Evolutionary conservation across 306 rosid genomes (phyloP).

Genomic region (Pyrus pyrifolia): DNA sequence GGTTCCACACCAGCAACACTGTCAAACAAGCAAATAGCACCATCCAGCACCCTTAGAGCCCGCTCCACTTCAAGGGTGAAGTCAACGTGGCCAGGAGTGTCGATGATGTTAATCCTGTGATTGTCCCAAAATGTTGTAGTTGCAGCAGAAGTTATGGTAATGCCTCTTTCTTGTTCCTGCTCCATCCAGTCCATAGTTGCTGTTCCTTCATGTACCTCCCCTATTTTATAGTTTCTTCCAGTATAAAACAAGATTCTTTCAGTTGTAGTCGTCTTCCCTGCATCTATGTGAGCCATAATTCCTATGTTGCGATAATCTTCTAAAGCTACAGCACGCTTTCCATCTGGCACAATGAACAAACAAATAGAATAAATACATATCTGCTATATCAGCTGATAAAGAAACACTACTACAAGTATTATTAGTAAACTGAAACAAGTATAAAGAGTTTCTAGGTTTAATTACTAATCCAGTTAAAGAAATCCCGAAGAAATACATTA

Average conservation of each 20-base stretch:
- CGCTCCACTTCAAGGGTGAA: slow-evolving; percentile 97
- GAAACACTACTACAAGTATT: background rate
- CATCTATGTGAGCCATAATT: slow-evolving; percentile 98
- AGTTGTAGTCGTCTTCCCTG: slow-evolving; percentile 94
- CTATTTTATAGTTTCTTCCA: slow-evolving; percentile 90
- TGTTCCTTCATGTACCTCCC: slow-evolving; percentile 96
- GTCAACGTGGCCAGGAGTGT: slow-evolving; percentile 96
- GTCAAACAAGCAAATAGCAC: slow-evolving; percentile 91
- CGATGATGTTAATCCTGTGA: slow-evolving; percentile 89
- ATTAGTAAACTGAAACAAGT: background rate
- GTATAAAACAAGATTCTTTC: slow-evolving; percentile 83
- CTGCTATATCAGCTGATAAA: background rate
- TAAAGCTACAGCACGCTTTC: slow-evolving; percentile 57
- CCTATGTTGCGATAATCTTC: slow-evolving; percentile 90
- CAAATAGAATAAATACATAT: slow-evolving; percentile 11
- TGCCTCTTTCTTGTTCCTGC: slow-evolving; percentile 97
- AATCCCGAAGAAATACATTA: background rate
- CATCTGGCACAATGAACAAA: slow-evolving; percentile 23
- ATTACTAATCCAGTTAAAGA: background rate
- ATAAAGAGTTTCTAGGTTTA: background rate
- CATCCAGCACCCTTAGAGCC: slow-evolving; percentile 96
- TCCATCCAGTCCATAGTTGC: slow-evolving; percentile 99
- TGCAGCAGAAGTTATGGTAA: slow-evolving; percentile 97
- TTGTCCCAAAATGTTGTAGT: slow-evolving; percentile 95
- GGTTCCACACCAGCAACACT: slow-evolving; percentile 99